phyloP scores from a whole-genome alignment of 768 basidiomycete species.

The Lactifluus volemus region DNA sequence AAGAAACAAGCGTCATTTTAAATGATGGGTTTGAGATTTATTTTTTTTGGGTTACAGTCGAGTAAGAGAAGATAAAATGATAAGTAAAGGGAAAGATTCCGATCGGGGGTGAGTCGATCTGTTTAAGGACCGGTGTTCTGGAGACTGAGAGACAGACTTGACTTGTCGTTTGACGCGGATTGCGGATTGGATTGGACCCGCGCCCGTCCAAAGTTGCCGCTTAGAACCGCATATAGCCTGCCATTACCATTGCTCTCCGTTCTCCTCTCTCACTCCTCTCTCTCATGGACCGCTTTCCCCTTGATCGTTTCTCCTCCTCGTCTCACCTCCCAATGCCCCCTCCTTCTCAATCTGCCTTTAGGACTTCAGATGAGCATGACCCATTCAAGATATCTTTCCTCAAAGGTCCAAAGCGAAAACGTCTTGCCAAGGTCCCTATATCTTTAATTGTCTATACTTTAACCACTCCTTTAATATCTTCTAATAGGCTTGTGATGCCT shows the following conservation, averaged over 20 bases:
- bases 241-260: neutral
- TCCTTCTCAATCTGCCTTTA: conserved; percentile 6
- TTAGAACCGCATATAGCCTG: conserved; percentile 12
- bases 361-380: conserved; percentile 23
- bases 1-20: neutral
- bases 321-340: neutral
- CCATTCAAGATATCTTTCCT: conserved; percentile 35
- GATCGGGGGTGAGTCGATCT: conserved; percentile 9
- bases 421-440: conserved; percentile 38
- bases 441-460: neutral
- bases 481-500: conserved; percentile 65
- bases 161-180: neutral
- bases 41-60: neutral
- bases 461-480: neutral
- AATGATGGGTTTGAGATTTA: neutral
- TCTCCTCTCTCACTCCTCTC: neutral
- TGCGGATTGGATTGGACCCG: neutral
- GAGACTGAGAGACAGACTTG: neutral
- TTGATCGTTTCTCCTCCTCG: conserved; percentile 1
- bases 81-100: neutral
- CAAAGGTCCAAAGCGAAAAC: conserved; percentile 46
- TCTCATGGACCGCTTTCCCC: conserved; percentile 9
- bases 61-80: neutral
- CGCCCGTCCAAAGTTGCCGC: conserved; percentile 13
- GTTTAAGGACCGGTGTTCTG: neutral